Conservation (phyloP, 192 early-diverging fungal species). For the Cetraspora pellucida region DNA sequence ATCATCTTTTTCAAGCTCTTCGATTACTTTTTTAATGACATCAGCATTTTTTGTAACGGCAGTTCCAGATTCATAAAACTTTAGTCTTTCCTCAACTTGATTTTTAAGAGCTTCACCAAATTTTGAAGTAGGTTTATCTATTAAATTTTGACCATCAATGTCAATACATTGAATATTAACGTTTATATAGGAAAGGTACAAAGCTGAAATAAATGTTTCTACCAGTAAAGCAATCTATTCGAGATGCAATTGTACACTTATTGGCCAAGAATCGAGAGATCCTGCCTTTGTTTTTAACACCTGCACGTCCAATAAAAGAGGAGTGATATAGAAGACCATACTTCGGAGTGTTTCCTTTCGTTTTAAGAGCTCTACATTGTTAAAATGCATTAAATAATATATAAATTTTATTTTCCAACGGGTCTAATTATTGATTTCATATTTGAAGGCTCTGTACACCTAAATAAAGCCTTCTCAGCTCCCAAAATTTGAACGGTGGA, state of each 20-base stretch:
- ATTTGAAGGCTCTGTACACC: constrained; percentile 37
- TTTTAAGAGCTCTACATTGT: constrained; percentile 79
- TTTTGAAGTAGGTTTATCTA: constrained; percentile 78
- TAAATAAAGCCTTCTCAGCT: constrained; percentile 98
- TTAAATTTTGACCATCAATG: no score
- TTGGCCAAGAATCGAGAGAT: constrained; percentile 98
- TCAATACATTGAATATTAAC: neutral
- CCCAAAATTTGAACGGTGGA: constrained; percentile 98
- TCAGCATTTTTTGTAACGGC: neutral
- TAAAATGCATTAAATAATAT: neutral
- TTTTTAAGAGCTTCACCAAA: constrained; percentile 91
- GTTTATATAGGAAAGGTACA: neutral
- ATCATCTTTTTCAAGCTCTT: neutral
- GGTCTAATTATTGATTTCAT: neutral
- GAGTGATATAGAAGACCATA: constrained; percentile 98
- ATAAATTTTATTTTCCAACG: neutral
- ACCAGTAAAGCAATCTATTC: constrained; percentile 95
- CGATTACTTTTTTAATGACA: neutral
- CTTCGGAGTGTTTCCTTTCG: constrained; percentile 95
- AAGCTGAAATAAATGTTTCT: neutral
- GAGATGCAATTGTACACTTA: constrained; percentile 95
- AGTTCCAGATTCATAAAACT: constrained; percentile 87
- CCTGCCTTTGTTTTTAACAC: constrained; percentile 93
- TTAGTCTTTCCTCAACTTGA: constrained; percentile 95
- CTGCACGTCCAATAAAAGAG: constrained; percentile 92